Conservation (phyloP, 495 filamentous ascomycete genomes). For the Penicillium ochrochloron region DNA sequence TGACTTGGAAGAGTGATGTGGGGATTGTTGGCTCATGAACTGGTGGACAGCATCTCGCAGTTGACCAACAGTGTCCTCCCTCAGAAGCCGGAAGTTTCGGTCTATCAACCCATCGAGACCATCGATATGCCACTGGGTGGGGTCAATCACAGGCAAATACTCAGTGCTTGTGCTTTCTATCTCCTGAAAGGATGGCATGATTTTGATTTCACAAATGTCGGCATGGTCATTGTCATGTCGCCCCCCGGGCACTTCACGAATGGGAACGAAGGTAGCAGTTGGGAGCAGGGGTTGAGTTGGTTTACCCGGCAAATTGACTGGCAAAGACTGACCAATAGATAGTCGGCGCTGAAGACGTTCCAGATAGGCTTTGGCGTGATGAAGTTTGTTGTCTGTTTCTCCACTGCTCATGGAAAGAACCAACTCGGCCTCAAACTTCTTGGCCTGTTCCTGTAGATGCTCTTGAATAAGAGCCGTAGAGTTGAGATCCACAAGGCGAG, state of each 20-base stretch:
- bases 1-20: background rate
- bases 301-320: background rate
- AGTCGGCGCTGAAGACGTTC: background rate
- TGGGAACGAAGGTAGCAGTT: background rate
- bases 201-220: conserved; percentile 61
- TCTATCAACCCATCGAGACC: conserved; percentile 60
- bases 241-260: conserved; percentile 22
- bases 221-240: conserved; percentile 72
- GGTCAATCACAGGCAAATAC: conserved; percentile 62
- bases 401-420: conserved; percentile 20
- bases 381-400: background rate
- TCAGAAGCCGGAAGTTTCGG: conserved; percentile 63
- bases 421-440: conserved; percentile 16
- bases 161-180: conserved; percentile 55
- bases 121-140: conserved; percentile 53
- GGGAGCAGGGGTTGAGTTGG: background rate
- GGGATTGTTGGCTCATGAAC: background rate
- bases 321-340: background rate
- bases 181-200: conserved; percentile 67
- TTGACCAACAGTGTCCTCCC: conserved; percentile 53
- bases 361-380: background rate
- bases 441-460: conserved; percentile 20
- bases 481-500: conserved; percentile 36
- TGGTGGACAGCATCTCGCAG: conserved; percentile 61
- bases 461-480: conserved; percentile 37